Evolutionary conservation across 2,329 filamentous ascomycete species (phyloP).

Genomic region (Neonectria ditissima): DNA sequence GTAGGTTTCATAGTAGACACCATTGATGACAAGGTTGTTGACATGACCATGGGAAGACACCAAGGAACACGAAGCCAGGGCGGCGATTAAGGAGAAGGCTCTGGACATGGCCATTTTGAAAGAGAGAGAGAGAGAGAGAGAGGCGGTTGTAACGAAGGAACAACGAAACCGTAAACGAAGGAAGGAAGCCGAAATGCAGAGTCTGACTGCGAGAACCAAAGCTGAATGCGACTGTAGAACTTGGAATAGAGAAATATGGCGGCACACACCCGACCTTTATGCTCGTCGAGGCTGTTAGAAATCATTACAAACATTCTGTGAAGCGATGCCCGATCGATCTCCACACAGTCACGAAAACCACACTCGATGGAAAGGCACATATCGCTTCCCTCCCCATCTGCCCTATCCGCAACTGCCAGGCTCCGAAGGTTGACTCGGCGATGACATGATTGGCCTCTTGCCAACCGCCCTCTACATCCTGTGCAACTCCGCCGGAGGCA

Average conservation of each 20-base stretch:
- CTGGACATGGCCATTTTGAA: slow-evolving; percentile 24
- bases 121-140: slow-evolving; percentile 5
- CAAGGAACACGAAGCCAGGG: slow-evolving; percentile 25
- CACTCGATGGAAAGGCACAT: slow-evolving; percentile 22
- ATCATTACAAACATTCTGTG: too few species aligned
- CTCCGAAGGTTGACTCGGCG: slow-evolving; percentile 35
- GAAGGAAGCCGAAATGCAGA: slow-evolving; percentile 17
- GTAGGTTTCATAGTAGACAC: slow-evolving; percentile 57
- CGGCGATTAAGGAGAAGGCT: slow-evolving; percentile 9
- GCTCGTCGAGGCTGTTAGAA: not conserved
- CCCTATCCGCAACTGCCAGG: slow-evolving; percentile 3
- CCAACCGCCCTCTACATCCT: slow-evolving; percentile 24
- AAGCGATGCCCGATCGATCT: slow-evolving; percentile 8
- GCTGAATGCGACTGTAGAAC: not conserved
- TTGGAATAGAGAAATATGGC: not conserved
- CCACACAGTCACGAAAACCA: slow-evolving; percentile 32
- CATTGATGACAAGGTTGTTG: slow-evolving; percentile 56
- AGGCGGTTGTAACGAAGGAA: slow-evolving; percentile 10
- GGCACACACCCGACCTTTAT: slow-evolving; percentile 29
- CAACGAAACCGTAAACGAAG: slow-evolving; percentile 16
- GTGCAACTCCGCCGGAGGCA: slow-evolving; percentile 33
- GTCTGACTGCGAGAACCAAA: not conserved
- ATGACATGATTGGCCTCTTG: slow-evolving; percentile 36
- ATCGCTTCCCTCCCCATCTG: slow-evolving; percentile 6
- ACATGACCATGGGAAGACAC: slow-evolving; percentile 57